Evolutionary conservation across 148 eudicot species (phyloP), one percentile per base, ranked within the genome.

Genomic region (Vaccinium corymbosum): DNA sequence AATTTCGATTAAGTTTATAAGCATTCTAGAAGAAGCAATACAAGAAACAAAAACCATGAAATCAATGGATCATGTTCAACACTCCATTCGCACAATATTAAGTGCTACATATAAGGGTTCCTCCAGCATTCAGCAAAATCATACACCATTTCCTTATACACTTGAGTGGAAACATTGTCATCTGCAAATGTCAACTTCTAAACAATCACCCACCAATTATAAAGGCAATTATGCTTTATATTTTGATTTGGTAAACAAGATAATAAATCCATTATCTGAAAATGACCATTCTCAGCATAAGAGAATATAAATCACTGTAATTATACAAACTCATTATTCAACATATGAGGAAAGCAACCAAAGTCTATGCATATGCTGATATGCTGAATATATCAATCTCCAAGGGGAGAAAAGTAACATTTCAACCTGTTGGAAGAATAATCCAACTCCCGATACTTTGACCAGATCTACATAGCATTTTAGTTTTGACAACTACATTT

Each of bases 381-480:
- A 13, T 48, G n/a, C n/a, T 14, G 15, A 80, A 42, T 80, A 57
- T 50, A 64, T n/a, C 42, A 48, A 64, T 81, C 50, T 20, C 48
- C 4, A 35, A 10, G 16, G 7, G 81, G 48, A 53, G 32, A 59
- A 80, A 79, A 53, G 15, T 29, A 22, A 6, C 50, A 35, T 80
- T 20, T 59, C 55, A 62, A 56, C 51, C 19, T 16, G 1, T 38
- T 84, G 32, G 59, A 82, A 51, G 66, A 16, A 7, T 7, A 64
- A 84, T 59, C 48, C 15, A 27, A 84, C 38, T 56, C 46, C 52
- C 57, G 29, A 29, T 49, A 78, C 53, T 78, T 79, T 29, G 19
- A 68, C 70, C 82, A 79, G 82, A 80, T 84, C 83, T 71, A 56
- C 32, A 73, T 7, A 46, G 29, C 64, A 80, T 57, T 73, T 59